A percentile compares a stretch with the other conserved stretches of the same genome.
Evolutionary conservation across 495 filamentous ascomycete species (phyloP).

Genomic region (Lepraria neglecta): DNA sequence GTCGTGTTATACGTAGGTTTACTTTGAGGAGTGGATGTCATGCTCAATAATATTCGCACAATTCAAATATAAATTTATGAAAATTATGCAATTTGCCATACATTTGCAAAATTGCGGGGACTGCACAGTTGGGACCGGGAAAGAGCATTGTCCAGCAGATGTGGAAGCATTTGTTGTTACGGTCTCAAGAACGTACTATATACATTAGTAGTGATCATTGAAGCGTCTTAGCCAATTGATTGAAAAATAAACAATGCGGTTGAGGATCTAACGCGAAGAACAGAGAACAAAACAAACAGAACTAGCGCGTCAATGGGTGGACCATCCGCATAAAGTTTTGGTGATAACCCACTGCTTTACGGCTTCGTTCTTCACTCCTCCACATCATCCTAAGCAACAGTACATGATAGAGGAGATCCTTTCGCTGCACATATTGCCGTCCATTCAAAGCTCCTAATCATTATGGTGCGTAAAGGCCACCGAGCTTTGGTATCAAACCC

Average conservation of each 20-base stretch:
- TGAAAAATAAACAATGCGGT: not conserved
- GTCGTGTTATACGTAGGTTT: too few species aligned
- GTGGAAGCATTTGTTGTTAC: too few species aligned
- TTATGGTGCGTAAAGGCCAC: not conserved
- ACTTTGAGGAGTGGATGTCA: too few species aligned
- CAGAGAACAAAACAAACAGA: conserved; percentile 3
- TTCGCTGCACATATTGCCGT: not conserved
- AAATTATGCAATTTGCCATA: too few species aligned
- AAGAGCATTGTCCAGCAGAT: too few species aligned
- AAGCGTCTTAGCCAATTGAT: not conserved
- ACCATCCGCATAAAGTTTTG: conserved; percentile 3
- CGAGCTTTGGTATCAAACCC: not conserved
- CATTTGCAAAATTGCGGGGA: too few species aligned
- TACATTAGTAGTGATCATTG: not conserved
- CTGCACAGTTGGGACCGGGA: too few species aligned
- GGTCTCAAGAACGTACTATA: too few species aligned
- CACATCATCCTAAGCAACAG: not conserved
- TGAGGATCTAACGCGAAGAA: not conserved
- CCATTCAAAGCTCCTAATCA: not conserved
- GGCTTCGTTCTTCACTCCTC: not conserved
- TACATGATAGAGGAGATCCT: not conserved
- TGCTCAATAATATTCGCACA: too few species aligned
- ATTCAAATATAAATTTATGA: too few species aligned
- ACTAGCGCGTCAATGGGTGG: conserved; percentile 10
- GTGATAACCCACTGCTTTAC: not conserved